phyloP scores from a whole-genome alignment of 2,329 filamentous ascomycete genomes.

The Penicillium occitanis region DNA sequence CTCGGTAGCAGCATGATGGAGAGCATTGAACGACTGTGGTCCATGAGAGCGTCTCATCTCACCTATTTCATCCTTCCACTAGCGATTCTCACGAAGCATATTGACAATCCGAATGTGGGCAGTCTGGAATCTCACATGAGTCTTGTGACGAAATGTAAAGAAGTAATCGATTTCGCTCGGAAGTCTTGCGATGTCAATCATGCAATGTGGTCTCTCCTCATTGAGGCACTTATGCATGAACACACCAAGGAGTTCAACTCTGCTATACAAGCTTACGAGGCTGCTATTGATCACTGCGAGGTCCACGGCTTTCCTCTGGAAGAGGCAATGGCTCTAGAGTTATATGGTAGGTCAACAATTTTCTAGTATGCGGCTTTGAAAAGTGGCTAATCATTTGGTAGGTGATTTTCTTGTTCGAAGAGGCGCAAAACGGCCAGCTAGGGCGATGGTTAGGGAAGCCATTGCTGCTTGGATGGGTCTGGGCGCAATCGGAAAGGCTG shows the following conservation, averaged over 20 bases:
- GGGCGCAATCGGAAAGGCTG: constrained; percentile 59
- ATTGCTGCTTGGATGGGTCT: constrained; percentile 60
- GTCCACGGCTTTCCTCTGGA: constrained; percentile 59
- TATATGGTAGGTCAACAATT: constrained; percentile 50
- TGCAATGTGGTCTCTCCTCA: constrained; percentile 55
- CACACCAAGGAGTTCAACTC: constrained; percentile 45
- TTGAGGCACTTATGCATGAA: constrained; percentile 58
- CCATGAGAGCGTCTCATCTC: constrained; percentile 43
- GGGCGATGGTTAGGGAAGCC: constrained; percentile 57
- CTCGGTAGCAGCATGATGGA: constrained; percentile 42
- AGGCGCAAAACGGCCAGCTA: constrained; percentile 59
- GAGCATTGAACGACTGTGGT: constrained; percentile 49
- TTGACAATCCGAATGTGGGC: constrained; percentile 43
- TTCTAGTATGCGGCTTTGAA: background rate
- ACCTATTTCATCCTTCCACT: constrained; percentile 50
- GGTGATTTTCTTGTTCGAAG: constrained; percentile 57
- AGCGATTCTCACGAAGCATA: constrained; percentile 44
- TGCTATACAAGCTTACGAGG: constrained; percentile 46
- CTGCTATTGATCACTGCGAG: constrained; percentile 61
- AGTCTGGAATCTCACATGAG: constrained; percentile 50
- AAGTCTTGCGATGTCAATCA: constrained; percentile 61
- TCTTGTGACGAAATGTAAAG: constrained; percentile 51
- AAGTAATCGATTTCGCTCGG: constrained; percentile 54
- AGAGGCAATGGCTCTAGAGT: constrained; percentile 59
- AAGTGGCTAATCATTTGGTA: constrained; percentile 16